Evolutionary conservation across 805 yeast species (phyloP).

Genomic region (Kodamaea lidongshanica): DNA sequence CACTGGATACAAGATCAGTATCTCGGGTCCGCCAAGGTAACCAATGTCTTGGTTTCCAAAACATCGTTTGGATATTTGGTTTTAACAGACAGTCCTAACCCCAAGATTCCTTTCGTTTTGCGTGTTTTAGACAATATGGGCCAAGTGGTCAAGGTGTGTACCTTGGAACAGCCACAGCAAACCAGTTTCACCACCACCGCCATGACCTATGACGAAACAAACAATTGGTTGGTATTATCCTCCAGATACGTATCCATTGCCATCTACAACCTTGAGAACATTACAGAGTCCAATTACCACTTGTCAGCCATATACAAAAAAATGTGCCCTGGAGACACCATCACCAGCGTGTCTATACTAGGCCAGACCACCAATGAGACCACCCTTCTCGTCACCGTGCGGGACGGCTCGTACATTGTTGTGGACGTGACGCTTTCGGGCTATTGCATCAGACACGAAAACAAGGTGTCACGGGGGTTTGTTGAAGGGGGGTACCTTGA

Average conservation of each 20-base stretch:
- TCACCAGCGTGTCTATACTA: conserved; percentile 47
- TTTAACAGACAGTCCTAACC: conserved; percentile 64
- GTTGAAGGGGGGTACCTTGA: conserved; percentile 64
- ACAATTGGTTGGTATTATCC: conserved; percentile 51
- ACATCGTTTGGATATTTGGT: conserved; percentile 25
- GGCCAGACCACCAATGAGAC: conserved; percentile 15
- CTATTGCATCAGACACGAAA: conserved; percentile 40
- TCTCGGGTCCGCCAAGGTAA: conserved; percentile 37
- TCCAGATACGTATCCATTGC: conserved; percentile 67
- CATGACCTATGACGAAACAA: conserved; percentile 35
- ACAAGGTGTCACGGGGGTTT: conserved; percentile 67
- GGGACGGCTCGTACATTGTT: conserved; percentile 61
- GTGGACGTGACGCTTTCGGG: conserved; percentile 14
- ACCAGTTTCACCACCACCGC: conserved; percentile 53
- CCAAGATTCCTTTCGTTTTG: conserved; percentile 46
- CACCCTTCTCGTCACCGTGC: conserved; percentile 44
- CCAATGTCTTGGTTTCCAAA: conserved; percentile 37
- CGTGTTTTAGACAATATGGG: conserved; percentile 25
- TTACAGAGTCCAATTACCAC: neutral
- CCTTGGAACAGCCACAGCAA: conserved; percentile 35
- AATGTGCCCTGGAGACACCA: conserved; percentile 60
- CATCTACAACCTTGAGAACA: conserved; percentile 38
- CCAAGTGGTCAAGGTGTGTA: conserved; percentile 21
- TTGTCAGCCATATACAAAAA: conserved; percentile 33
- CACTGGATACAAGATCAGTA: conserved; percentile 19